Conservation (phyloP, 2,329 filamentous ascomycete species). For the Mollisiaceae sp. region DNA sequence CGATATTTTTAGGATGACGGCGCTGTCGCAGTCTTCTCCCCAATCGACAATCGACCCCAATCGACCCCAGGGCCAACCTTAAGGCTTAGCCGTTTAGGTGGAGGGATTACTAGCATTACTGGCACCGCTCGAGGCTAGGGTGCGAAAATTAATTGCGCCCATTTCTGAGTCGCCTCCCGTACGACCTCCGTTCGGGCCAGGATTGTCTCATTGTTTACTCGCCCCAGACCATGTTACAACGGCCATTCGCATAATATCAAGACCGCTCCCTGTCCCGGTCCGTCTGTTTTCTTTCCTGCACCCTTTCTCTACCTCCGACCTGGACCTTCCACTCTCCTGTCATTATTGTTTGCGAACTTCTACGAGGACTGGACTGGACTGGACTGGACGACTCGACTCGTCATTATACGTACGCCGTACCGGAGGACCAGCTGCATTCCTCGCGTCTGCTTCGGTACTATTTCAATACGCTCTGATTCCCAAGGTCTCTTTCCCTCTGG, state of each 20-base stretch:
- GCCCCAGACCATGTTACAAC: background rate
- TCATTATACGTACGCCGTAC: background rate
- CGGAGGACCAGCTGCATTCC: background rate
- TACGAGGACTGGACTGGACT: background rate
- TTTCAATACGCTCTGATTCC: background rate
- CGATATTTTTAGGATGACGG: background rate
- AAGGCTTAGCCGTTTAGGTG: conserved; percentile 2
- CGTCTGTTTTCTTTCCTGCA: background rate
- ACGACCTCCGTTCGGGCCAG: background rate
- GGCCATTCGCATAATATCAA: conserved; percentile 2
- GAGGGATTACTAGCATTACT: background rate
- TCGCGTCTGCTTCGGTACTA: background rate
- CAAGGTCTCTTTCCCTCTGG: background rate
- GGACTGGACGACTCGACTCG: background rate
- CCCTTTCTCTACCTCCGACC: background rate
- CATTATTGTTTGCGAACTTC: conserved; percentile 5
- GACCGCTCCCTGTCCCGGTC: background rate
- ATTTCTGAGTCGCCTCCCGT: background rate
- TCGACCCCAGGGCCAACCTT: background rate
- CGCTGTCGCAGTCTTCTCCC: too few relatives aligned
- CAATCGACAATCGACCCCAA: background rate
- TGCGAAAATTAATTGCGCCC: background rate
- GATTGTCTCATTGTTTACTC: conserved; percentile 7
- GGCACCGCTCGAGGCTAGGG: too few relatives aligned
- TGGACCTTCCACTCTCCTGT: conserved; percentile 2